Evolutionary conservation across 495 filamentous ascomycete species (phyloP).

Genomic region (Endocarpon pusillum): DNA sequence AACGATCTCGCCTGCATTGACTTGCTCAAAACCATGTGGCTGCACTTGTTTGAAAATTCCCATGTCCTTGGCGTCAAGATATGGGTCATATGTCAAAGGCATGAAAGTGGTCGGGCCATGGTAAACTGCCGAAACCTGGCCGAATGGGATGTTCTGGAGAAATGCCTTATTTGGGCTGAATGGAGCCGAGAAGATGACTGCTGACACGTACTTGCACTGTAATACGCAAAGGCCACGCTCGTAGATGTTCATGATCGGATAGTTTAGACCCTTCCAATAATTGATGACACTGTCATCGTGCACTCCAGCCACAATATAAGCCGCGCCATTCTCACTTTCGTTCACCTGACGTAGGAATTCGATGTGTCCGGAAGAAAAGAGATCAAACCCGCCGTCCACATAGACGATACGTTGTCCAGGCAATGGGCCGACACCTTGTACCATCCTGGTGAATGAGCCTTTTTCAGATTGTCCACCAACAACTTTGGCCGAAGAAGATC

Average conservation of each 20-base stretch:
- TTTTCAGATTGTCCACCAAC: conserved; percentile 30
- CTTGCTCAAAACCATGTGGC: conserved; percentile 59
- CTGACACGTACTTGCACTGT: conserved; percentile 86
- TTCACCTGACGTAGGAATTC: conserved; percentile 72
- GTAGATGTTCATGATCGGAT: conserved; percentile 98
- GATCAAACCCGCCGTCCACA: conserved; percentile 90
- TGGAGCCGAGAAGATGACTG: conserved; percentile 75
- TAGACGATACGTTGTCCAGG: conserved; percentile 78
- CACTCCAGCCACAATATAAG: conserved; percentile 77
- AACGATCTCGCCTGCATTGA: conserved; percentile 89
- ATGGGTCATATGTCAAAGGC: conserved; percentile 73
- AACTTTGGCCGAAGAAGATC: conserved; percentile 34
- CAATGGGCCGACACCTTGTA: conserved; percentile 45
- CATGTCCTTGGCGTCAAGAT: conserved; percentile 57
- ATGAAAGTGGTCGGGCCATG: conserved; percentile 91
- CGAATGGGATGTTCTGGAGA: conserved; percentile 55
- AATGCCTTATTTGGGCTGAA: conserved; percentile 65
- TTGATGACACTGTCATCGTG: conserved; percentile 94
- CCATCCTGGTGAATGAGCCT: conserved; percentile 42
- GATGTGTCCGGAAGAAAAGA: conserved; percentile 94
- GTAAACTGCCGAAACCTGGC: conserved; percentile 67
- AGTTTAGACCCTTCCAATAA: conserved; percentile 88
- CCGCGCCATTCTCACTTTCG: conserved; percentile 53
- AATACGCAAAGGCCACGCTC: conserved; percentile 90
- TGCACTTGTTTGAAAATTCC: conserved; percentile 61